phyloP scores from a whole-genome alignment of 2,329 filamentous ascomycete species.

The Cytospora mali region DNA sequence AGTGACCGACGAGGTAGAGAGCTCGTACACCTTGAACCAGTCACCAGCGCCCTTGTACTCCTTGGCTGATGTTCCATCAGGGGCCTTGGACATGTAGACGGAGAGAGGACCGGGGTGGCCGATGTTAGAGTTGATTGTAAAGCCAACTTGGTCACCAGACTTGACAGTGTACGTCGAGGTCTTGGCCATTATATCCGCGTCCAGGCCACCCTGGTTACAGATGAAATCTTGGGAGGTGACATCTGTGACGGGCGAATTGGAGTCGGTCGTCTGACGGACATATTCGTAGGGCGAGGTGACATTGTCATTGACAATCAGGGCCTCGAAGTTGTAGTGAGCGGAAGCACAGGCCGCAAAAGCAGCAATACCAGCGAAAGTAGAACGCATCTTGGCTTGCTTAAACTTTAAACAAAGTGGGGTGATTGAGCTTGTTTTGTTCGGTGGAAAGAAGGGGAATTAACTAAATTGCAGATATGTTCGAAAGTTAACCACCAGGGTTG shows the following conservation, averaged over 20 bases:
- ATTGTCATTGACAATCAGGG: slow-evolving; percentile 31
- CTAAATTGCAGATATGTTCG: slow-evolving; percentile 5
- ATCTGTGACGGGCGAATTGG: slow-evolving; percentile 45
- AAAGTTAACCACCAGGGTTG: slow-evolving; percentile 21
- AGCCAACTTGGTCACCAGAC: slow-evolving; percentile 46
- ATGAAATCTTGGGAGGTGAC: slow-evolving; percentile 42
- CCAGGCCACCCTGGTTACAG: slow-evolving; percentile 44
- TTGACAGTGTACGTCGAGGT: slow-evolving; percentile 42
- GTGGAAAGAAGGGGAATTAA: background rate
- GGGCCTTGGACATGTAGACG: slow-evolving; percentile 43
- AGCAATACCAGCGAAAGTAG: slow-evolving; percentile 23
- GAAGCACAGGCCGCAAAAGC: slow-evolving; percentile 24
- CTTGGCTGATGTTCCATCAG: slow-evolving; percentile 36
- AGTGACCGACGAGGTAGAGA: slow-evolving; percentile 36
- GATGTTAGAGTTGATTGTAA: slow-evolving; percentile 41
- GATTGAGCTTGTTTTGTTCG: background rate
- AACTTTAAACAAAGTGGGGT: background rate
- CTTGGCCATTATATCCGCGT: slow-evolving; percentile 40
- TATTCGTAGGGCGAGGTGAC: slow-evolving; percentile 31
- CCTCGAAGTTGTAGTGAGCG: slow-evolving; percentile 31
- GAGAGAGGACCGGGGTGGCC: slow-evolving; percentile 43
- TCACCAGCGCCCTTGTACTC: slow-evolving; percentile 40
- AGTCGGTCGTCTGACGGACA: slow-evolving; percentile 31
- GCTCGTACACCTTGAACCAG: slow-evolving; percentile 43
- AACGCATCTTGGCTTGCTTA: slow-evolving; percentile 26